phyloP scores from a whole-genome alignment of 176 grass and related monocot genomes.

The Puccinellia tenuiflora region DNA sequence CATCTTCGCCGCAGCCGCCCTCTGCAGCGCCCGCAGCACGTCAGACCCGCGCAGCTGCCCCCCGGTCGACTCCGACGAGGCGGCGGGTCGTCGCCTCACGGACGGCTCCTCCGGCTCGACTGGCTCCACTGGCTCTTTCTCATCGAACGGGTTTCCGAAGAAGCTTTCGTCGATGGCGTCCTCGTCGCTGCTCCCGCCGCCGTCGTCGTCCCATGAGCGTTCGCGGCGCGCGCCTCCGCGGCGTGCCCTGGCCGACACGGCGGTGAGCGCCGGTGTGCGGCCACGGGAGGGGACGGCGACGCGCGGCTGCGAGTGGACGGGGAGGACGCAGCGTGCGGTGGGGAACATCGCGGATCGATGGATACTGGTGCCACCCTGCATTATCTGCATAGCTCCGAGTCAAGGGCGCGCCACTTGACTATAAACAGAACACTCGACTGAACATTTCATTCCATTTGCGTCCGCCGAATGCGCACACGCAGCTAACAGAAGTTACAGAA shows the following conservation, averaged over 20 bases:
- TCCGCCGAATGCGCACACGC: neutral
- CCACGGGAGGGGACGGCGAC: neutral
- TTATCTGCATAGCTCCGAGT: neutral
- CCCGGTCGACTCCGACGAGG: neutral
- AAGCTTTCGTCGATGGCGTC: constrained; percentile 28
- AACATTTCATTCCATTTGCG: neutral
- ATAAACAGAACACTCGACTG: neutral
- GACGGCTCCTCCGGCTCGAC: neutral
- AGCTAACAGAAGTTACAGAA: neutral
- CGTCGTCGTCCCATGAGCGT: constrained; percentile 20
- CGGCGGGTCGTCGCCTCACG: neutral
- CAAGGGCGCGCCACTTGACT: neutral
- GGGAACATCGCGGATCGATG: constrained; percentile 5
- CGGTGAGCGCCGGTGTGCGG: neutral
- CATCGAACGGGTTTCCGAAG: constrained; percentile 16
- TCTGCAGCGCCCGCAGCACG: constrained; percentile 49
- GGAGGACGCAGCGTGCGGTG: constrained; percentile 27
- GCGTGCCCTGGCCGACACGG: constrained; percentile 9
- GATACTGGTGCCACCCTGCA: neutral
- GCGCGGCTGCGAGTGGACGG: neutral
- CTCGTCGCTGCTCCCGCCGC: neutral
- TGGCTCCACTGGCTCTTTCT: neutral
- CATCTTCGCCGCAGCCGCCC: constrained; percentile 31
- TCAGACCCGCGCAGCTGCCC: constrained; percentile 37
- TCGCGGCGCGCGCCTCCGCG: neutral